Evolutionary conservation across 2,329 filamentous ascomycete species (phyloP).

Genomic region (Penicillium sp.): DNA sequence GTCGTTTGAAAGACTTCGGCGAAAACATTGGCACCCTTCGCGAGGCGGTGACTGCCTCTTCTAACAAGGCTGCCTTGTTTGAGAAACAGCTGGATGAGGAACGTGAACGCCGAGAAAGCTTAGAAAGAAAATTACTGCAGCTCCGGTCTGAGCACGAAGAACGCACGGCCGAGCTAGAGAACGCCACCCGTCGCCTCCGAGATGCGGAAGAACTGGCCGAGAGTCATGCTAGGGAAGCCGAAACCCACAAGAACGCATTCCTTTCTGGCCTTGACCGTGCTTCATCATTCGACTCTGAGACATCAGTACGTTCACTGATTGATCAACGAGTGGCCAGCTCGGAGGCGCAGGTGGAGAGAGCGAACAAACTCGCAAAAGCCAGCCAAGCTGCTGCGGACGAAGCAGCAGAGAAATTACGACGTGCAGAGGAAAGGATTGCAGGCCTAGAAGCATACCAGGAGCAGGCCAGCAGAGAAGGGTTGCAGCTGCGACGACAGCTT

Average conservation of each 20-base stretch:
- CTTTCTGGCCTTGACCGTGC: slow-evolving; percentile 81
- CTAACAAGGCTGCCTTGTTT: slow-evolving; percentile 74
- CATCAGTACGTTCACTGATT: slow-evolving; percentile 41
- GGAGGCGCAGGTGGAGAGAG: slow-evolving; percentile 77
- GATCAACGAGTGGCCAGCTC: slow-evolving; percentile 70
- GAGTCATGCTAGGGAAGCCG: slow-evolving; percentile 84
- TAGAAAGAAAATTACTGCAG: slow-evolving; percentile 76
- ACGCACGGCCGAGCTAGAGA: slow-evolving; percentile 76
- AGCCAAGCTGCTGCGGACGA: slow-evolving; percentile 87
- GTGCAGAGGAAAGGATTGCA: slow-evolving; percentile 94
- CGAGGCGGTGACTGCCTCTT: slow-evolving; percentile 77
- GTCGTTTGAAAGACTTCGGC: slow-evolving; percentile 71
- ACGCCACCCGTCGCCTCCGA: slow-evolving; percentile 72
- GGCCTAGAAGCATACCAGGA: slow-evolving; percentile 97
- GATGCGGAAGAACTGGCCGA: slow-evolving; percentile 89
- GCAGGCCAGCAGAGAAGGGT: slow-evolving; percentile 90
- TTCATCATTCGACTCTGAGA: slow-evolving; percentile 47
- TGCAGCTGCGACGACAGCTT: slow-evolving; percentile 86
- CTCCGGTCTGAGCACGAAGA: slow-evolving; percentile 84
- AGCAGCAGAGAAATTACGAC: slow-evolving; percentile 85
- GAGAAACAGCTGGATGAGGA: slow-evolving; percentile 83
- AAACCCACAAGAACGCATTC: slow-evolving; percentile 81
- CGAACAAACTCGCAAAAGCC: slow-evolving; percentile 80
- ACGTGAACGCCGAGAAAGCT: slow-evolving; percentile 71
- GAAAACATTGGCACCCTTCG: slow-evolving; percentile 75